A percentile compares a stretch with the other conserved stretches of the same genome.
Conservation (phyloP, 768 basidiomycete species). For the Hericium coralloides region DNA sequence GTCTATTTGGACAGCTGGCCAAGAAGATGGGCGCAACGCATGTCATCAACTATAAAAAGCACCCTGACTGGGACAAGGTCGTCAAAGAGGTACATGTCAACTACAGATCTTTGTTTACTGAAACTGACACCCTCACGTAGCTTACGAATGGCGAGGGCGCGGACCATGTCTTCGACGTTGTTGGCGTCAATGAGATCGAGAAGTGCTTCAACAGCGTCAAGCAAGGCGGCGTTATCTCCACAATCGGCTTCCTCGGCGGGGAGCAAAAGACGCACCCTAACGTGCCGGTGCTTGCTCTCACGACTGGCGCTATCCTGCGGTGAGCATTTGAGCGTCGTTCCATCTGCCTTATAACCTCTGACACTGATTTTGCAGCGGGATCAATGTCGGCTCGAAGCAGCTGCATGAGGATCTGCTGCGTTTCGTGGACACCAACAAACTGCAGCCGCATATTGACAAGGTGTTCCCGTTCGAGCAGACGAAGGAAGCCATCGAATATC, state of each 20-base stretch:
- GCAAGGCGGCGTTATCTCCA: neutral
- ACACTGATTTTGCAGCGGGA: neutral
- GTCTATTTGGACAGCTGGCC: constrained; percentile 20
- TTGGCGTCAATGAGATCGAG: neutral
- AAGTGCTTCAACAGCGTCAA: neutral
- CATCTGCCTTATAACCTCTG: neutral
- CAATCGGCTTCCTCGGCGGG: constrained; percentile 2
- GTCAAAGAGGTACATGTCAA: neutral
- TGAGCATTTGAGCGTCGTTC: neutral
- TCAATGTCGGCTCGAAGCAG: constrained; percentile 1
- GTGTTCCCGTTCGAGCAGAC: constrained; percentile 1
- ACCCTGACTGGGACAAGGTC: constrained; percentile 42
- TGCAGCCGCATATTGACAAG: neutral
- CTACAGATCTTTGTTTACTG: neutral
- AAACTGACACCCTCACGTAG: neutral
- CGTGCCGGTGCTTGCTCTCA: neutral
- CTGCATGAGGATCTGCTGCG: neutral
- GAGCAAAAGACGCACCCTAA: neutral
- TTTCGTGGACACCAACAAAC: neutral
- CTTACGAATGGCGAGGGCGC: constrained; percentile 1
- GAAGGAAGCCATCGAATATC: neutral
- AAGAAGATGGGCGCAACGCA: constrained; percentile 43
- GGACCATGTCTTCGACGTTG: constrained; percentile 1
- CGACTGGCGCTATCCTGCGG: neutral
- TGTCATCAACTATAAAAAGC: constrained; percentile 53